Evolutionary conservation across 768 basidiomycete species (phyloP), one percentile per base, ranked within the genome.

Genomic region (Antrodiella citrinella): DNA sequence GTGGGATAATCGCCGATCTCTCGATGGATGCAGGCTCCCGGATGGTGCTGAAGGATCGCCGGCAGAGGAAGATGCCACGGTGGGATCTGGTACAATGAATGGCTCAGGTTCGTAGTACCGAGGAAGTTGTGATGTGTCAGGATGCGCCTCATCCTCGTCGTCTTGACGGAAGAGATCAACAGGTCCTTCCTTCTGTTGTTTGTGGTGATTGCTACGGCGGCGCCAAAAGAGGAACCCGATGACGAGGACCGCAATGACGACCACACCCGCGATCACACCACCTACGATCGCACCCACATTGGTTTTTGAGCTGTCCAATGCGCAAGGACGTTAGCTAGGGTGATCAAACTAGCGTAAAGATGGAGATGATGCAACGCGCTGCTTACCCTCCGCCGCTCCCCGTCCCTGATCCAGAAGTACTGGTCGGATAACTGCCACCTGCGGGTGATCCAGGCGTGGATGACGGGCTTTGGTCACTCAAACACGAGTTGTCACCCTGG

Each of bases 381-480:
- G 48, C 57, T 30, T 26, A 59, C 54, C 56, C 48, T 50, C 45
- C 58, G 54, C 69, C 62, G 24, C 64, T 53, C 15, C 63, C 56
- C 2, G 65, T 68, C 20, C 62, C 60, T 10, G 67, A 59, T 4
- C 72, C 71, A 39, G 62, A 67, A 18, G 71, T 64, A 44, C 72
- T 73, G 0, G 86, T 88, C 0, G 83, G 77, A 60, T 84, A 85
- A 30, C 70, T 70, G 0, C 85, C 86, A 30, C 88, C 88, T 19
- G 88, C 88, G 4, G 88, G 86, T 49, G 68, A 71, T 2, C 85
- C 87, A 9, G 84, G 75, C 2, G 88, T 91, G 3, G 88, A 88
- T 46, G 83, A 86, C 0, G 88, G 88, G 46, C 86, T 88, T 12
- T 54, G 64, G 41, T 65, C 61, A 40, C 70, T 76, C 44, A 90